Evolutionary conservation across 2,329 filamentous ascomycete species (phyloP).

Genomic region (Blastomyces emzantsi): DNA sequence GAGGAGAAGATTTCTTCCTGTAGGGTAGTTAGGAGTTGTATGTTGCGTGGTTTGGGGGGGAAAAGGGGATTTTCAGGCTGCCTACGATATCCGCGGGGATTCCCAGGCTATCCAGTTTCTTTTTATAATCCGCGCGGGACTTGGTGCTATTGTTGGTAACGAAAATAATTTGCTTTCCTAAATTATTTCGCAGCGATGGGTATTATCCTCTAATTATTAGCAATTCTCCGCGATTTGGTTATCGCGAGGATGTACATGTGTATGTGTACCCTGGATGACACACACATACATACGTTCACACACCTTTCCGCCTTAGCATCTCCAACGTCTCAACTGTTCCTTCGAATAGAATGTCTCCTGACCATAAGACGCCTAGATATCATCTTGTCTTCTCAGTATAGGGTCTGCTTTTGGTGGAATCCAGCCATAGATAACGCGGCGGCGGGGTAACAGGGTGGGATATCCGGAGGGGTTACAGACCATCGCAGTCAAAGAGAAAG

Average conservation of each 20-base stretch:
- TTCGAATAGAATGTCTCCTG: constrained; percentile 80
- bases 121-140: constrained; percentile 81
- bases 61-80: constrained; percentile 6
- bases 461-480: constrained; percentile 42
- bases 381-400: constrained; percentile 30
- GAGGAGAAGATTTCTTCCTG: constrained; percentile 92
- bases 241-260: too few relatives aligned
- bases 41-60: neutral
- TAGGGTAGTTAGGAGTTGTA: neutral
- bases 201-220: neutral
- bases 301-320: constrained; percentile 72
- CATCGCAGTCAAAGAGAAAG: constrained; percentile 96
- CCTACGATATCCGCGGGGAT: constrained; percentile 62
- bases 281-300: neutral
- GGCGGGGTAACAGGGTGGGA: constrained; percentile 1
- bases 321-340: constrained; percentile 77
- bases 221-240: neutral
- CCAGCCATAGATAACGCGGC: neutral
- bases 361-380: constrained; percentile 84
- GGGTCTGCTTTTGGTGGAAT: constrained; percentile 12
- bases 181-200: neutral
- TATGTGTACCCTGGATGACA: neutral
- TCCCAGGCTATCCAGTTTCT: constrained; percentile 74
- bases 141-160: constrained; percentile 99
- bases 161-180: constrained; percentile 87